Base-by-base conservation (phyloP, 371 early-diverging fungal genomes). In the Actinomucor elegans region DNA sequence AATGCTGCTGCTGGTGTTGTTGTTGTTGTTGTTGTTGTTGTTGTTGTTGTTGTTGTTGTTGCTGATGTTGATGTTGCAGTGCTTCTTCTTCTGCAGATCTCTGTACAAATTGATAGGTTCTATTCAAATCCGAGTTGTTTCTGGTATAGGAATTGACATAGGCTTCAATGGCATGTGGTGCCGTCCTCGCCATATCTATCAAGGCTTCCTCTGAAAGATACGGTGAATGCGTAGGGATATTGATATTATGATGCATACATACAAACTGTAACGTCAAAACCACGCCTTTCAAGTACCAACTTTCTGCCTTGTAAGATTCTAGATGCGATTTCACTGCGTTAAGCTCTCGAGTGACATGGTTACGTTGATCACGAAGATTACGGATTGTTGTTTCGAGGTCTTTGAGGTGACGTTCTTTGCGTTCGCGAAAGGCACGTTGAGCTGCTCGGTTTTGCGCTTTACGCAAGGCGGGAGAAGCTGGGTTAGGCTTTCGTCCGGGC, bases 401-500 rank as follows among this genome's bases (percentile, higher is more conserved):
- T 24, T 75, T 65, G 12, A 88, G 58, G 45, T 90, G 85, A n/a
- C 77, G 63, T 59, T 89, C 87, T 64, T 88, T 88, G 38, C 90
- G 83, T 61, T 90, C 88, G 15, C 90, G 75, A 57, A 90, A 90
- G 1, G 90, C 90, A 2, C 90, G 67, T 58, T 90, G 90, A 0
- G 90, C 90, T 7, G 89, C 90, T 31, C 90, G 62, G 63, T 90
- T 90, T 61, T 90, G 90, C 4, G 87, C 90, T 45, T 88, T 89
- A 32, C 90, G 83, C 41, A 87, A 72, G 7, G 82, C 81, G 10
- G 81, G 82, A 2, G 82, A 84, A 3, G 81, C 78, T 12, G 81
- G 84, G 35, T 81, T 84, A 4, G 89, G 90, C 65, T 91, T 92
- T 28, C 92, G 62, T 8, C 94, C 94, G 0, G 92, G 90, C 15